These are phyloP conservation scores for Eragrostis tef DNA, from an alignment of 202 grass and related monocot species.

Conservation along the genomic window DNA sequence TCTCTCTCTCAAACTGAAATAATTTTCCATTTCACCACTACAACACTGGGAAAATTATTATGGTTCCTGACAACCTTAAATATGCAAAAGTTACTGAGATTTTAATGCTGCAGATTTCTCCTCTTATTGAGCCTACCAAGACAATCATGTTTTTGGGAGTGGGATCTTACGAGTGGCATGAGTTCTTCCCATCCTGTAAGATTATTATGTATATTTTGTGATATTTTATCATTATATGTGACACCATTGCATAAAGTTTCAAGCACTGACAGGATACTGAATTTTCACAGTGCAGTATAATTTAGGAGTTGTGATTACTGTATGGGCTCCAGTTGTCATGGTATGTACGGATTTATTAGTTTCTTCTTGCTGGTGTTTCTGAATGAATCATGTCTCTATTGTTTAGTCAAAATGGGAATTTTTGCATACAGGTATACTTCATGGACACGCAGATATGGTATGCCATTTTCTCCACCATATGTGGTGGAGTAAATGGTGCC, in stretches of 20 bases:
- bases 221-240: conserved; percentile 1
- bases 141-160: conserved; percentile 75
- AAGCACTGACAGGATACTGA: conserved; percentile 35
- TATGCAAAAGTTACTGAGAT: conserved; percentile 21
- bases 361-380: background rate
- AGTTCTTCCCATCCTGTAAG: conserved; percentile 97
- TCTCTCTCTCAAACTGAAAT: background rate
- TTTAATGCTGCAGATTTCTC: conserved; percentile 63
- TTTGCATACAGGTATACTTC: conserved; percentile 79
- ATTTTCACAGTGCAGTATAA: conserved; percentile 87
- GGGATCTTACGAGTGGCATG: conserved; percentile 80
- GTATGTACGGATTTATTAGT: conserved; percentile 46
- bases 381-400: conserved; percentile 22
- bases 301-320: conserved; percentile 82
- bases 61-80: background rate
- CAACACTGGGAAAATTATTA: background rate
- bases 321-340: conserved; percentile 98
- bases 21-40: background rate
- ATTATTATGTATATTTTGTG: conserved; percentile 44
- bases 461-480: conserved; percentile 97
- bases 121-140: conserved; percentile 82
- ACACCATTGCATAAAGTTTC: conserved; percentile 34
- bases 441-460: conserved; percentile 99
- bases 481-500: conserved; percentile 85
- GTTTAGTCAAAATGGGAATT: conserved; percentile 16